A percentile compares a stretch with the other conserved stretches of the same genome.
Evolutionary conservation across 192 early-diverging fungal genomes (phyloP).

Genomic region (Backusella macrospora): DNA sequence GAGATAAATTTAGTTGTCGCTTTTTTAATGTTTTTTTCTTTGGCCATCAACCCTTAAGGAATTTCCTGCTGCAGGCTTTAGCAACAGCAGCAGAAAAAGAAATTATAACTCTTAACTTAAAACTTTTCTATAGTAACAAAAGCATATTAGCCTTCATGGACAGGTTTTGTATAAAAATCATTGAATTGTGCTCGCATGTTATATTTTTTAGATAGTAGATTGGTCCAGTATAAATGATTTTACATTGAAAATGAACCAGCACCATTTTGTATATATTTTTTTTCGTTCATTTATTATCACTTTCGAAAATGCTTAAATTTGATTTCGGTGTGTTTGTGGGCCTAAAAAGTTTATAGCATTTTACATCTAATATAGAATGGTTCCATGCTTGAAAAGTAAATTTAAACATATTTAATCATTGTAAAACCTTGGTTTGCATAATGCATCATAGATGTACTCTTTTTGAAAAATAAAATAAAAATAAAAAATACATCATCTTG

Average conservation of each 20-base stretch:
- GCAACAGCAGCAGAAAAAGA: not conserved
- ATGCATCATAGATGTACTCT: not conserved
- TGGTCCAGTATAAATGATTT: too few relatives aligned
- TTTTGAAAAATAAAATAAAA: not conserved
- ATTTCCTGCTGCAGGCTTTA: not conserved
- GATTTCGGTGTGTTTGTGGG: not conserved
- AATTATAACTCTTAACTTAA: not conserved
- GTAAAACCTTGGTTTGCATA: not conserved
- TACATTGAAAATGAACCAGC: not conserved
- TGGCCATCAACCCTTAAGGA: not conserved
- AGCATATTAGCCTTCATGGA: too few relatives aligned
- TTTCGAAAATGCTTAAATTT: too few relatives aligned
- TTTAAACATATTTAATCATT: not conserved
- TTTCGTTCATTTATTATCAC: slow-evolving; percentile 16
- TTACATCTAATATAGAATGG: not conserved
- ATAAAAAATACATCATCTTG: not conserved
- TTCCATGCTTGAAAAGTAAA: not conserved
- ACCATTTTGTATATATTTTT: slow-evolving; percentile 7
- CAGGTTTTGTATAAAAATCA: too few relatives aligned
- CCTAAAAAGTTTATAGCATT: not conserved
- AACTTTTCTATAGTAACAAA: not conserved
- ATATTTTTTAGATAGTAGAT: too few relatives aligned
- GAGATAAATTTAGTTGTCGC: not conserved
- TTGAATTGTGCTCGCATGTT: too few relatives aligned
- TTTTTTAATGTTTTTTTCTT: not conserved